Conservation (phyloP, 129 eudicot genomes). For the Chrysanthemum lavandulifolium region DNA sequence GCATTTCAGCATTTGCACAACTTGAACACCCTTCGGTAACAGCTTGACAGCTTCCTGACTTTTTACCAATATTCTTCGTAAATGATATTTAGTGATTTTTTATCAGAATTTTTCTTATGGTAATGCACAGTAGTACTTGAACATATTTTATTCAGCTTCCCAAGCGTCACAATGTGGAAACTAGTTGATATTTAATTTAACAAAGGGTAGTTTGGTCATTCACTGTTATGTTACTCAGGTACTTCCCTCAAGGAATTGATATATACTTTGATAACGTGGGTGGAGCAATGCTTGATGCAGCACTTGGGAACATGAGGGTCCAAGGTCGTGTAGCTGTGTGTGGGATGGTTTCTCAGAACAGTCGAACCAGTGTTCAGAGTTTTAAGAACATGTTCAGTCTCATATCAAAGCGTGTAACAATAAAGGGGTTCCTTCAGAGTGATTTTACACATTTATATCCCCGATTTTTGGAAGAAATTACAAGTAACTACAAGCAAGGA, state of each 20-base stretch:
- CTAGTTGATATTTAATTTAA: not conserved
- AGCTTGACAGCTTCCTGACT: not conserved
- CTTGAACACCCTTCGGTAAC: too few relatives aligned
- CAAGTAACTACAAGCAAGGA: conserved; percentile 45
- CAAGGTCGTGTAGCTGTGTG: conserved; percentile 79
- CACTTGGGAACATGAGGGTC: conserved; percentile 70
- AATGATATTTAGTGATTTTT: too few relatives aligned
- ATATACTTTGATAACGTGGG: conserved; percentile 94
- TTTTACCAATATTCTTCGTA: too few relatives aligned
- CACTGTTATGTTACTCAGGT: conserved; percentile 38
- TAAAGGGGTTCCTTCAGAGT: conserved; percentile 74
- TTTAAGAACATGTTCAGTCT: conserved; percentile 52
- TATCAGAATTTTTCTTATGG: too few relatives aligned
- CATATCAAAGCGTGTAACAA: conserved; percentile 51
- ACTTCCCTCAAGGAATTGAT: conserved; percentile 78
- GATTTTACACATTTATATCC: conserved; percentile 58
- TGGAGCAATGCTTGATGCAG: conserved; percentile 88
- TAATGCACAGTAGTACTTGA: too few relatives aligned
- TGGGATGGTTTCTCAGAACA: conserved; percentile 81
- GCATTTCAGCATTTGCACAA: too few relatives aligned
- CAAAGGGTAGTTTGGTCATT: conserved; percentile 25
- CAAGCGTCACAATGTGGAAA: not conserved
- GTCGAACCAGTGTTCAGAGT: conserved; percentile 40
- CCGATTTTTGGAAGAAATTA: conserved; percentile 51
- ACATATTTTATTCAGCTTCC: not conserved